Base-by-base conservation (phyloP, 129 eudicot genomes). In the Helianthus tuberosus region DNA sequence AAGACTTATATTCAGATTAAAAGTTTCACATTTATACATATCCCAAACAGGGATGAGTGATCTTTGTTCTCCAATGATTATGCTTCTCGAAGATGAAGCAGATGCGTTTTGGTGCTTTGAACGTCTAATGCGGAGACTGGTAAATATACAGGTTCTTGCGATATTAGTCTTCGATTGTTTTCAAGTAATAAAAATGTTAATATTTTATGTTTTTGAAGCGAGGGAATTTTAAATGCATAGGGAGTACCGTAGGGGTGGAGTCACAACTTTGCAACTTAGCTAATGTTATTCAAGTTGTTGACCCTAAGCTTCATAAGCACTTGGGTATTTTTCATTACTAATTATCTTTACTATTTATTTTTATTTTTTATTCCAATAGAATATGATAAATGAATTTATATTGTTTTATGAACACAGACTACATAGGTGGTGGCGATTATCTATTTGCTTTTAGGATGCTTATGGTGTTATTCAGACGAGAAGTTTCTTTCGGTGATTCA, bases 31-130 rank as follows among this genome's bases (percentile, higher is more conserved):
- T 32, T 27, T 36, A 46, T 54, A 55, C 41, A 69, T 53, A 13
- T 54, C 11, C 61, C 52, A 77, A 74, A 80, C 88, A 94, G 97
- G 99, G 68, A 94, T 94, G 99, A 94, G 99, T 44, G 99, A 94
- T 85, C 91, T 91, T 74, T 94, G 97, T 85, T 91, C 99, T 68
- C 99, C 99, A 66, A 91, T 91, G 96, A 88, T 94, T 73, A 88
- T 94, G 77, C 96, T 94, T 54, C 91, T 94, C 41, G 97, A 88
- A 17, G 91, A 94, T 53, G 99, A 94, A 82, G 99, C 97, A 13
- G 99, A 88, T 80, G 85, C 99, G 23, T 94, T 88, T 86, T 94
- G 99, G 99, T 91, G 97, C 85, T 94, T 94, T 77, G 96, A 94
- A 83, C 99, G 89, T 50, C 58, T 94, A 75, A 94, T 94, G 99